Evolutionary conservation across 257 asterid genomes (phyloP).

Genomic region (Rehmannia glutinosa): DNA sequence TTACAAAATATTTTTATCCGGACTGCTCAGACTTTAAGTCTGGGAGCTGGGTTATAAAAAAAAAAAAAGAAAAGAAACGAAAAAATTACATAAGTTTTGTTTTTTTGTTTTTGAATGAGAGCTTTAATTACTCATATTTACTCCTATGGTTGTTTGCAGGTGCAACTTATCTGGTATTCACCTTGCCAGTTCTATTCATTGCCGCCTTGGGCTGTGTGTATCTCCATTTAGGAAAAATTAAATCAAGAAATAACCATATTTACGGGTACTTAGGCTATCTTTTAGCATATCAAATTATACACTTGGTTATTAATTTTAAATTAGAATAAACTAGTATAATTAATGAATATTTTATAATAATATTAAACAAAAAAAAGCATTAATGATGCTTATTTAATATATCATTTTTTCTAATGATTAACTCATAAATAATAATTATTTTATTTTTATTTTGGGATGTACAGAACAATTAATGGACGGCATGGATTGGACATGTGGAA

Average conservation of each 20-base stretch:
- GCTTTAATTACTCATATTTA: background rate
- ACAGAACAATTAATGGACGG: slow-evolving; percentile 30
- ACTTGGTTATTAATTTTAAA: too few relatives aligned
- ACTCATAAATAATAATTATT: too few relatives aligned
- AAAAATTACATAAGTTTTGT: background rate
- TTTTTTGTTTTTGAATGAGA: background rate
- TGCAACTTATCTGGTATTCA: slow-evolving; percentile 37
- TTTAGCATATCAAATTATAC: too few relatives aligned
- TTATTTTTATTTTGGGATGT: background rate
- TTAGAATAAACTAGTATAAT: too few relatives aligned
- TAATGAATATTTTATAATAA: background rate
- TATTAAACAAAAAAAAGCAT: too few relatives aligned
- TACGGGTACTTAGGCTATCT: slow-evolving; percentile 35
- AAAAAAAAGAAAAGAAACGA: background rate
- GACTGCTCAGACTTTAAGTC: too few relatives aligned
- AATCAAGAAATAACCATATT: slow-evolving; percentile 11
- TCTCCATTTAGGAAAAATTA: slow-evolving; percentile 59
- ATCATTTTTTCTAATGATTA: too few relatives aligned
- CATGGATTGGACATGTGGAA: slow-evolving; percentile 44
- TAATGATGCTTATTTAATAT: too few relatives aligned
- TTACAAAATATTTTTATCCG: too few relatives aligned
- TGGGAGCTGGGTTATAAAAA: too few relatives aligned
- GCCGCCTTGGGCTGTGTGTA: slow-evolving; percentile 72
- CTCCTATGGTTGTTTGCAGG: slow-evolving; percentile 37
- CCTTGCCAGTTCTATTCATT: slow-evolving; percentile 57